phyloP scores from a whole-genome alignment of 768 basidiomycete species.

The Fomitopsis serialis region DNA sequence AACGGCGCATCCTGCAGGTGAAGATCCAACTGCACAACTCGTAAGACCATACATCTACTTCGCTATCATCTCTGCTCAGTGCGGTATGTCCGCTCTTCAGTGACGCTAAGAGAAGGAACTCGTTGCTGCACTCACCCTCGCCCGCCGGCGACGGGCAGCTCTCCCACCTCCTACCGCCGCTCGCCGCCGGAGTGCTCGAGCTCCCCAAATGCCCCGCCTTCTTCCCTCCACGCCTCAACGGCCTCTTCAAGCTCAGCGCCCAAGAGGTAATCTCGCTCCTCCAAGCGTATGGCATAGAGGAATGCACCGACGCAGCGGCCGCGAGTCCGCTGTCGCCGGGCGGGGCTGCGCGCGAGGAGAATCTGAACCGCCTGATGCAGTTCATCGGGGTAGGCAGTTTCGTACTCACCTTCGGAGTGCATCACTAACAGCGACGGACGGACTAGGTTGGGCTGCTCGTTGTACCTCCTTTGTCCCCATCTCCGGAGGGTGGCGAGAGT shows the following conservation, averaged over 20 bases:
- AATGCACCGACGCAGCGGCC: background rate
- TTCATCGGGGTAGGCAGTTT: slow-evolving; percentile 15
- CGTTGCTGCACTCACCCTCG: too few relatives aligned
- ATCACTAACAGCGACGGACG: background rate
- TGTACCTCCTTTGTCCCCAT: background rate
- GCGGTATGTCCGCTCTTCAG: background rate
- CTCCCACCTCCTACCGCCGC: background rate
- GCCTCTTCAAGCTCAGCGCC: slow-evolving; percentile 38
- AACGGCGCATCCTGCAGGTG: background rate
- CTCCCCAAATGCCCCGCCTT: slow-evolving; percentile 32
- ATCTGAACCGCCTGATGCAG: slow-evolving; percentile 12
- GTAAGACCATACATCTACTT: too few relatives aligned
- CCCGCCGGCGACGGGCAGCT: too few relatives aligned
- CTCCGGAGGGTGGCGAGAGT: background rate
- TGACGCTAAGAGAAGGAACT: background rate
- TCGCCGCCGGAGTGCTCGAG: background rate
- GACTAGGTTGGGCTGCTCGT: background rate
- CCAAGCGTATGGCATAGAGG: slow-evolving; percentile 37
- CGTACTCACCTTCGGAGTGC: background rate
- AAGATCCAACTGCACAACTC: slow-evolving; percentile 2
- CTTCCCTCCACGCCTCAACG: slow-evolving; percentile 43
- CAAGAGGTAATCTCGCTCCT: slow-evolving; percentile 36
- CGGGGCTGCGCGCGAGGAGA: slow-evolving; percentile 1
- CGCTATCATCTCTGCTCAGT: too few relatives aligned
- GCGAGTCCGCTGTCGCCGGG: background rate